These are phyloP conservation scores for Diaporthe ampelina DNA, from an alignment of 2,329 filamentous ascomycete genomes.

Conservation along the genomic window DNA sequence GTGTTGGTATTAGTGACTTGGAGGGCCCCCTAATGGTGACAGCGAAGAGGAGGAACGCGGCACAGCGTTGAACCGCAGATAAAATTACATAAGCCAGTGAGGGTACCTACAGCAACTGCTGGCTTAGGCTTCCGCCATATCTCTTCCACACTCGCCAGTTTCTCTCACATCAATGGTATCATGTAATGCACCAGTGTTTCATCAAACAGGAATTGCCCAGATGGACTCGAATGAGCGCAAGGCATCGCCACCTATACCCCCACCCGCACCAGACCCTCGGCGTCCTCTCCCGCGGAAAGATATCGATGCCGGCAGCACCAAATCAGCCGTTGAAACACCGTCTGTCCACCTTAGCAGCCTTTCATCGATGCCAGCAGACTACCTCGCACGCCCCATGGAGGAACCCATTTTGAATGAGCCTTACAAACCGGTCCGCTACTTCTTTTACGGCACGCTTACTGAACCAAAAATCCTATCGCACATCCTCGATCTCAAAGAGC, in stretches of 20 bases:
- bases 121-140: background rate
- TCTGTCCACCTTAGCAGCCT: background rate
- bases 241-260: background rate
- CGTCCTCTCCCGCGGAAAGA: background rate
- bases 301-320: background rate
- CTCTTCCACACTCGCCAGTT: background rate
- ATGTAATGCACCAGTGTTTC: background rate
- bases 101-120: background rate
- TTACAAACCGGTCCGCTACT: background rate
- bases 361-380: background rate
- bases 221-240: background rate
- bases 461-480: background rate
- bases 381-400: too few species aligned
- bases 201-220: background rate
- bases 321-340: background rate
- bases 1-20: constrained; percentile 44
- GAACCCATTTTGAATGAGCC: background rate
- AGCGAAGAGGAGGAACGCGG: background rate
- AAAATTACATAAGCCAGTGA: background rate
- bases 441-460: constrained; percentile 8
- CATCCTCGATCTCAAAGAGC: background rate
- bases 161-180: background rate
- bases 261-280: background rate
- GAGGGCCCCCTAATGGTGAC: constrained; percentile 23
- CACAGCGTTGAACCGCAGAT: background rate